Base-by-base conservation (phyloP, 2,329 filamentous ascomycete species). In the Clonostachys rhizophaga region DNA sequence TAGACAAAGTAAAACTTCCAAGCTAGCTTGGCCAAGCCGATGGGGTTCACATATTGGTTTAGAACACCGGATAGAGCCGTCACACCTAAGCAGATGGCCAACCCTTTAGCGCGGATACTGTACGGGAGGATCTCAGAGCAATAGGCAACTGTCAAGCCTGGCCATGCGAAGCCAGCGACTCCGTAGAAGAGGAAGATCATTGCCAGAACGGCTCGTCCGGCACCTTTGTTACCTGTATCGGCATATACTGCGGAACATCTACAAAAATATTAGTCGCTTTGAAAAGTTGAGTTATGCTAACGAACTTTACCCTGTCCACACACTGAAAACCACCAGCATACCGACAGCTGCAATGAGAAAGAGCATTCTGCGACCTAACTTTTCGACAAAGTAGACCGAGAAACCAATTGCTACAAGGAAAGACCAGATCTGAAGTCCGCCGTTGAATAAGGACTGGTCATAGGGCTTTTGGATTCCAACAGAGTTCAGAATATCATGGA, bases 1-100 rank as follows among this genome's bases (percentile, higher is more conserved):
- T 73, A 74, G 51, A 71, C 67, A 45, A 69, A 66, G 53, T 69
- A 72, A 45, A 73, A 65, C 52, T 69, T 67, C 63, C 68, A 73
- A 43, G 68, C 43, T 35, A 72, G 54, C 44, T 67, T 56, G 13
- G 67, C 55, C 49, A 72, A 67, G 9, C 69, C 71, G n/a, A 71
- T 59, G 4, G 70, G 66, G 56, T 75, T 75, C 53, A 61, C 61
- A 40, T 59, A 59, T 17, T 58, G 58, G 47, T 70, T 71, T 49
- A 76, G 65, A 46, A 68, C 64, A 41, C 49, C 46, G 13, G 53
- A 45, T 4, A 54, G 18, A 3, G 49, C 46, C 8, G 54, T 59
- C 41, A 58, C 49, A 5, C 47, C 55, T 40, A 59, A 47, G 20
- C 52, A 57, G 37, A 60, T 47, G 3, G 47, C 54, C 30, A 60